A percentile compares a stretch with the other conserved stretches of the same genome.
Evolutionary conservation across 202 grass and related monocot species (phyloP).

Genomic region (Setaria viridis): DNA sequence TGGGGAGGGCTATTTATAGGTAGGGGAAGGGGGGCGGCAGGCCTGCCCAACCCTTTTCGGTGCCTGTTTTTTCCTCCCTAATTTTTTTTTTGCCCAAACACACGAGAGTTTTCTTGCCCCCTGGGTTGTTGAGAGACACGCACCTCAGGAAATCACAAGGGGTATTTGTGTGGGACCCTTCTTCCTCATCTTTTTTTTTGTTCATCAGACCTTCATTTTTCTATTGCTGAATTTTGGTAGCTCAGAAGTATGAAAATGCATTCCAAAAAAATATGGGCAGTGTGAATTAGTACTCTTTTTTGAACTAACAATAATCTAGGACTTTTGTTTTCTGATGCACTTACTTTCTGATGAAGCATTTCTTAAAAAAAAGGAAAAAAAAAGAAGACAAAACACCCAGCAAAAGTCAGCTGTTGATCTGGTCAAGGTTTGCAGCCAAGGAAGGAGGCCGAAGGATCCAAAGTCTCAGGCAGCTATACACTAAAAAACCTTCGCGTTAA

Average conservation of each 20-base stretch:
- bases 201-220: background rate
- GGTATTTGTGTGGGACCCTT: background rate
- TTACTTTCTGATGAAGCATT: background rate
- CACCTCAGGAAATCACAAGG: background rate
- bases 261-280: background rate
- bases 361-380: too few species aligned
- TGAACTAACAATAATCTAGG: background rate
- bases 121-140: background rate
- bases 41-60: background rate
- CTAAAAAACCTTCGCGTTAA: background rate
- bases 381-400: background rate
- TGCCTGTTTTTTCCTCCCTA: background rate
- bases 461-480: background rate
- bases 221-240: background rate
- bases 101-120: background rate
- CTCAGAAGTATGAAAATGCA: background rate
- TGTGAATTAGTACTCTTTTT: background rate
- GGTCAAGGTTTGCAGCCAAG: constrained; percentile 35
- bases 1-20: constrained; percentile 51
- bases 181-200: background rate
- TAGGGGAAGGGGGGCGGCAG: constrained; percentile 4
- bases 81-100: background rate
- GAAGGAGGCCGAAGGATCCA: background rate
- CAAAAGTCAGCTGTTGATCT: background rate
- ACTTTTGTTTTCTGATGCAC: background rate